Evolutionary conservation across 2,329 filamentous ascomycete genomes (phyloP), one percentile per base, ranked within the genome.

Genomic region (Sarocladiaceae sp.): DNA sequence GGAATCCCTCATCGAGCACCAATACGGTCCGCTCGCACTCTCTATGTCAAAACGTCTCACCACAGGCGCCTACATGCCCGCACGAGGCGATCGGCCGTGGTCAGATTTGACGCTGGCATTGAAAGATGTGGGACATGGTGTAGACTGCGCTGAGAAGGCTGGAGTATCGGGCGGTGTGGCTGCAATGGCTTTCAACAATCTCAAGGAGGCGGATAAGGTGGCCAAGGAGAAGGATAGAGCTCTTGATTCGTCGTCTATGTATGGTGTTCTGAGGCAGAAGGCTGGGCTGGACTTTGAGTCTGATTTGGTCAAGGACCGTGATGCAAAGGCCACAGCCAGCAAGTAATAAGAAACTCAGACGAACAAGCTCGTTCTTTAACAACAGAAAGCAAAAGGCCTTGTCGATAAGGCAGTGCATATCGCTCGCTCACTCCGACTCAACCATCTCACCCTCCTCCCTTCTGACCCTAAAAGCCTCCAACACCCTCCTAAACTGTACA

Each of bases 171-270:
- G 79, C 15, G 62, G 68, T 42, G 66, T 75, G 18, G 74, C 66
- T 0, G 69, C 76, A 51, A 58, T 74, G 22, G 73, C 69, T 4
- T 57, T 78, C 25, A 63, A 61, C 15, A 70, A 77, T 54, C 59
- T 79, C 36, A 56, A 64, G 25, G 66, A 73, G 52, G 77, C 77
- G 0, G 73, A 66, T 25, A 44, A 33, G 1, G 74, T 66, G 56
- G 69, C 67, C 0, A 61, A 66, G 3, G 54, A 61, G 12, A 64
- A 62, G 5, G 63, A 56, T 0, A 62, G 74, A 37, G 57, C 60
- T 2, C 58, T 79, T 23, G 77, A 80, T 61, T 78, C 75, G 10
- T 76, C 72, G 10, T 70, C 71, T n/a, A 67, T 79, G 59, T 80
- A 74, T 62, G 77, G 77, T 1, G 60, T 74, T 22, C 58, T 79